These are phyloP conservation scores for Phlyctochytrium bullatum DNA, from an alignment of 192 early-diverging fungal genomes.

Conservation along the genomic window DNA sequence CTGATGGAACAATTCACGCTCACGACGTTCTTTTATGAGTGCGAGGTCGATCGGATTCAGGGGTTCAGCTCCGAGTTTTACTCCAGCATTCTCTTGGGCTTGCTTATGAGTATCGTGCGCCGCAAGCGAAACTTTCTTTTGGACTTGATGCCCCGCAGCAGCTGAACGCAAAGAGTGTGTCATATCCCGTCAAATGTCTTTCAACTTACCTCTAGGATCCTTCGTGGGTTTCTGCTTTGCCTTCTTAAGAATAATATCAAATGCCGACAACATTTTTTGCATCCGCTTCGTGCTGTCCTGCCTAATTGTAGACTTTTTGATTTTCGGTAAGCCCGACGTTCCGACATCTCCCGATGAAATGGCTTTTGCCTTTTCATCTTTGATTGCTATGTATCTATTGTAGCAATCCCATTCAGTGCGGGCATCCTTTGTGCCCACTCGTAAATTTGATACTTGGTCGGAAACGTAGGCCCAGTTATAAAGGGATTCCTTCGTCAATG, in stretches of 20 bases:
- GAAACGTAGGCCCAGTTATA: conserved; percentile 69
- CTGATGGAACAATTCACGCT: conserved; percentile 26
- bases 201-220: conserved; percentile 13
- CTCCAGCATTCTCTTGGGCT: conserved; percentile 34
- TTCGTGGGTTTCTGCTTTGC: conserved; percentile 14
- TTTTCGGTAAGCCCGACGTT: neutral
- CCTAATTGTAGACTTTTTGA: neutral
- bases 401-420: conserved; percentile 69
- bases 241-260: conserved; percentile 22
- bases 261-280: conserved; percentile 16
- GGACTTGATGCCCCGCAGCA: conserved; percentile 1
- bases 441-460: conserved; percentile 56
- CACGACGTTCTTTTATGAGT: conserved; percentile 32
- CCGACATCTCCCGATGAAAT: neutral
- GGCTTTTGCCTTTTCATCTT: conserved; percentile 16
- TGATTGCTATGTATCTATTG: conserved; percentile 43
- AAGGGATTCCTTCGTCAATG: conserved; percentile 50
- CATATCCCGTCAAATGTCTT: neutral
- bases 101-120: conserved; percentile 40
- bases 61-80: conserved; percentile 25
- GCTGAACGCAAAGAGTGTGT: neutral
- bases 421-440: conserved; percentile 45
- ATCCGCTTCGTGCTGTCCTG: conserved; percentile 16
- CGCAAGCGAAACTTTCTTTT: conserved; percentile 24
- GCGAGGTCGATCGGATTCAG: conserved; percentile 25